Evolutionary conservation across 2,329 filamentous ascomycete genomes (phyloP), one percentile per base, ranked within the genome.

Genomic region (Ophiostoma piceae): DNA sequence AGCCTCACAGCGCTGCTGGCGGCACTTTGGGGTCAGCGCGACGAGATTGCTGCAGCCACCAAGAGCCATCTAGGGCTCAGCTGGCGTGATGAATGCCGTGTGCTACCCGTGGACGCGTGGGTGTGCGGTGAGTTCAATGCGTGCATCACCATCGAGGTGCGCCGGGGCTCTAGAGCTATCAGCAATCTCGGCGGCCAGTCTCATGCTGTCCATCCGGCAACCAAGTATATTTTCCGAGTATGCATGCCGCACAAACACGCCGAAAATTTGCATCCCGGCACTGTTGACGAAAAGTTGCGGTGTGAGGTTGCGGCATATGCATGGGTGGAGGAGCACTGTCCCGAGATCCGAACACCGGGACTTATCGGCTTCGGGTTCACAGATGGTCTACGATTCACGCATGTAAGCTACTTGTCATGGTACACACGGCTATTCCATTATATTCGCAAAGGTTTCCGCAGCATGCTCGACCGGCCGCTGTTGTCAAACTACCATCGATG

Each of bases 211-310:
- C 39, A 22, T 26, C 43, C 43, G 14, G 12, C 37, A 26, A 6
- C 60, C 14, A 12, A 54, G 37, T 32, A 64, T 32, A 35, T 69
- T 9, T 29, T 69, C 9, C 68, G 68, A 11, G 64, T 64, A 4
- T 43, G 29, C 29, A 54, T 78, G 68, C 77, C 77, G 64, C 75
- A 76, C 69, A 77, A 77, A 67, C 73, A 79, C 8, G 79, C 78
- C 29, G 79, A 81, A 70, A 68, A 67, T 7, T 69, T 47, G n/a
- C 72, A 75, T 69, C 78, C 79, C 4, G 80, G 78, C 6, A 80
- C 79, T 67, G 76, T 76, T 8, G 77, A 82, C 54, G 80, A 82
- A 73, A 81, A 81, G 74, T 8, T 80, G 9, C 71, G 76, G 66
- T 75, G 75, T 72, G 79, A 82, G 74, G 78, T 77, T 22, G 79